Conservation (phyloP, 257 asterid genomes). For the Ophiorrhiza pumila region DNA sequence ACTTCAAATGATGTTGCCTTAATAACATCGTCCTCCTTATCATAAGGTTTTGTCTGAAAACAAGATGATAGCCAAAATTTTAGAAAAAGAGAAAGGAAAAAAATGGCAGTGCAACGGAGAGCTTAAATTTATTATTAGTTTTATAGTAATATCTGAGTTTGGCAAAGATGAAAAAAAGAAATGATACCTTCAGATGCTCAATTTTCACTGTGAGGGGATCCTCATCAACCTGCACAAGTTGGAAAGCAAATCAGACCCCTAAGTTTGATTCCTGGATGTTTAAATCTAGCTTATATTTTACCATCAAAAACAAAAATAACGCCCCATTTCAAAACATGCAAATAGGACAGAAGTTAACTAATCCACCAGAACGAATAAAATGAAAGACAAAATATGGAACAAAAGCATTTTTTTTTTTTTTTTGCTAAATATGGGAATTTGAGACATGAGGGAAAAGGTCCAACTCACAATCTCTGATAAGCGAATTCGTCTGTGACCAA, state of each 20-base stretch:
- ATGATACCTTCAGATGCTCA: slow-evolving; percentile 89
- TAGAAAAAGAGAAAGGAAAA: slow-evolving; percentile 5
- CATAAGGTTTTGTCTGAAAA: slow-evolving; percentile 74
- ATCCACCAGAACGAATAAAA: slow-evolving; percentile 2
- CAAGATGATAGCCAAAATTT: slow-evolving; percentile 24
- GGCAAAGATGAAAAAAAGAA: slow-evolving; percentile 11
- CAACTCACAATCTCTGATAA: slow-evolving; percentile 85
- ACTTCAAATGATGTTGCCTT: slow-evolving; percentile 97
- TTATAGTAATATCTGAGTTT: slow-evolving; percentile 9
- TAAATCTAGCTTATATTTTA: background rate
- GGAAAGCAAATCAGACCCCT: slow-evolving; percentile 26
- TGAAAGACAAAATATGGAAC: background rate
- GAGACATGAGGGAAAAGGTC: background rate
- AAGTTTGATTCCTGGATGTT: slow-evolving; percentile 18
- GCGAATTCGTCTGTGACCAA: slow-evolving; percentile 93
- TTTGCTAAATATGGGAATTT: background rate
- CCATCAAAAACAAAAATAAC: background rate
- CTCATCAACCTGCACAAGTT: slow-evolving; percentile 76
- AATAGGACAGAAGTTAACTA: background rate
- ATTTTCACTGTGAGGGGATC: slow-evolving; percentile 93
- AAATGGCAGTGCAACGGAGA: slow-evolving; percentile 4
- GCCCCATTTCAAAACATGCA: background rate
- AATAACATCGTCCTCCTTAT: slow-evolving; percentile 83
- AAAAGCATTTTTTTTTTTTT: background rate
- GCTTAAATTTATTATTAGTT: slow-evolving; percentile 7